Evolutionary conservation across 768 basidiomycete species (phyloP).

Genomic region (Lyophyllum shimeji): DNA sequence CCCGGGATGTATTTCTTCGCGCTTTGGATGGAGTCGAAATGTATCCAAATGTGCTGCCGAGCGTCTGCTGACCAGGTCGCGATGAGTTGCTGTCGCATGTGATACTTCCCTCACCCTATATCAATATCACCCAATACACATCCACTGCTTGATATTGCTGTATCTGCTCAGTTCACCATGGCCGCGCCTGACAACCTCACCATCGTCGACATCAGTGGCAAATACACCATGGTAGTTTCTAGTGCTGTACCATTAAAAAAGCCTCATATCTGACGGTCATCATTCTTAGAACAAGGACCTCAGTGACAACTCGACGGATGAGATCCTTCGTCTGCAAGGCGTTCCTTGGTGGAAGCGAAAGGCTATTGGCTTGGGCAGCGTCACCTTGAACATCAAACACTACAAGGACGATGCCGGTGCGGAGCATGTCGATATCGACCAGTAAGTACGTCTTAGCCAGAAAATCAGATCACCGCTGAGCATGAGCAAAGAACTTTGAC

Average conservation of each 20-base stretch:
- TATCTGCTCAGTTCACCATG: slow-evolving; percentile 39
- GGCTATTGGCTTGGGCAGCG: slow-evolving; percentile 52
- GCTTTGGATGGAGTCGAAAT: neutral
- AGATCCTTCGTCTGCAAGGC: slow-evolving; percentile 69
- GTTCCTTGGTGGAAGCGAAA: slow-evolving; percentile 71
- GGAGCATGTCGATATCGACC: slow-evolving; percentile 69
- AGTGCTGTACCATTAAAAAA: neutral
- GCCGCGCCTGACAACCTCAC: slow-evolving; percentile 62
- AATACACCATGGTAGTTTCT: slow-evolving; percentile 55
- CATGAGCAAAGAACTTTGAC: slow-evolving; percentile 39
- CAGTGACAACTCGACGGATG: slow-evolving; percentile 55
- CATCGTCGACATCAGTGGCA: slow-evolving; percentile 61
- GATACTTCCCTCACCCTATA: slow-evolving; percentile 2
- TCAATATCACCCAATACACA: neutral
- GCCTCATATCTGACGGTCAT: neutral
- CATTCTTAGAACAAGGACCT: slow-evolving; percentile 67
- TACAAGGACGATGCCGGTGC: slow-evolving; percentile 55
- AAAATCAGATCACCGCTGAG: neutral
- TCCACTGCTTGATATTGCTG: neutral
- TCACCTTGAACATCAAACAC: slow-evolving; percentile 66
- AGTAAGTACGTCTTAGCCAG: slow-evolving; percentile 21
- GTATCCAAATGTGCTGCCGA: neutral
- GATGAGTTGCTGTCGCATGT: neutral
- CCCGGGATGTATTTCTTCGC: neutral
- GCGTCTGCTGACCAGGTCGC: neutral